These are phyloP conservation scores for Rhizopus arrhizus DNA, from an alignment of 371 early-diverging fungal genomes.

Conservation along the genomic window DNA sequence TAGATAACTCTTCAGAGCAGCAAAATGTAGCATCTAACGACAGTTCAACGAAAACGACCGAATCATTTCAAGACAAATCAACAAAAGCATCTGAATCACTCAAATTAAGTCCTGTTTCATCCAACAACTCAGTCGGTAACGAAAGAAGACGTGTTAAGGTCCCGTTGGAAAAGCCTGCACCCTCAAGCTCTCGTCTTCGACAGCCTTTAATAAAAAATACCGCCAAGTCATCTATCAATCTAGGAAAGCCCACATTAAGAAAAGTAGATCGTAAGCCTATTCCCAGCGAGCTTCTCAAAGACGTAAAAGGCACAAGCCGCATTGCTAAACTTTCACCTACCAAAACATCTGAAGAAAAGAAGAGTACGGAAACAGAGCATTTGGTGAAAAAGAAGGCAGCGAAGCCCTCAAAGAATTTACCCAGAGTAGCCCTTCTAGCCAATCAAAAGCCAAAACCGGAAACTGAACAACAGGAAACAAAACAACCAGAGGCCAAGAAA, in stretches of 20 bases:
- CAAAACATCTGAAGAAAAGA: not conserved
- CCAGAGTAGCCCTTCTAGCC: slow-evolving; percentile 6
- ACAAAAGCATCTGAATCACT: not conserved
- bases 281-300: not conserved
- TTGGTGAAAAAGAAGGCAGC: not conserved
- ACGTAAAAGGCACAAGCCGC: not conserved
- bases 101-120: not conserved
- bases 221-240: not conserved
- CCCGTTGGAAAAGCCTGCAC: not conserved
- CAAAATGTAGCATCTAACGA: not conserved
- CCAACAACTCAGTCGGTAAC: not conserved
- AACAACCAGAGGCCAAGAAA: slow-evolving; percentile 2
- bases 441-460: slow-evolving; percentile 1
- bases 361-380: not conserved
- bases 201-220: slow-evolving; percentile 5
- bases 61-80: not conserved
- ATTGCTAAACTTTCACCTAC: not conserved
- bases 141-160: not conserved
- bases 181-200: slow-evolving; percentile 8
- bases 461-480: not conserved
- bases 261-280: not conserved
- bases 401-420: not conserved
- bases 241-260: not conserved
- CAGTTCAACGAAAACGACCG: slow-evolving; percentile 1
- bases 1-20: too few species aligned